Evolutionary conservation across 2,329 filamentous ascomycete species (phyloP).

Genomic region (Cordyceps farinosa): DNA sequence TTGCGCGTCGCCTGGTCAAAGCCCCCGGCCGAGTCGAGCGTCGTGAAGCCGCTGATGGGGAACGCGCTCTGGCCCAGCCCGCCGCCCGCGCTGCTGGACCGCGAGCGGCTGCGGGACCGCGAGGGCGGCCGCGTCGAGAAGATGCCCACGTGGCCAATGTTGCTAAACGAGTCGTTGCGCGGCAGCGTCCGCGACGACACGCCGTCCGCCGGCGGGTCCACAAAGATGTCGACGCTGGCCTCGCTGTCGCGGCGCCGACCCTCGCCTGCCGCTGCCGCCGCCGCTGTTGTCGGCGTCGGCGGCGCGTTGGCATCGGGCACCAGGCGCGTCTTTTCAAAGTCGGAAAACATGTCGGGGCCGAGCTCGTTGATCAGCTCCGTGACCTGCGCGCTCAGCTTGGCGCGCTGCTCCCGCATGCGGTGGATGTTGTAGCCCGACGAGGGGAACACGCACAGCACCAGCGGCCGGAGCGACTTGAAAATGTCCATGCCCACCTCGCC

Average conservation of each 20-base stretch:
- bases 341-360: slow-evolving; percentile 94
- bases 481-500: slow-evolving; percentile 99
- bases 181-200: slow-evolving; percentile 54
- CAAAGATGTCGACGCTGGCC: slow-evolving; percentile 38
- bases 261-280: slow-evolving; percentile 26
- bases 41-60: slow-evolving; percentile 66
- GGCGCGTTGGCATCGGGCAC: slow-evolving; percentile 50
- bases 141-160: slow-evolving; percentile 81
- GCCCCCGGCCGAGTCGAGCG: slow-evolving; percentile 62
- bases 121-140: slow-evolving; percentile 88
- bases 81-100: slow-evolving; percentile 65
- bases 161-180: slow-evolving; percentile 89
- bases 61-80: slow-evolving; percentile 60
- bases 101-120: slow-evolving; percentile 66
- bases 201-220: slow-evolving; percentile 37
- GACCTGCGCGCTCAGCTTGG: slow-evolving; percentile 73
- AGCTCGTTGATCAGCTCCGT: slow-evolving; percentile 92
- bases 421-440: slow-evolving; percentile 79
- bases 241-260: slow-evolving; percentile 49
- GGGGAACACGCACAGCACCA: slow-evolving; percentile 81
- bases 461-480: slow-evolving; percentile 84
- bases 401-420: slow-evolving; percentile 69
- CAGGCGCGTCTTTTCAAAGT: slow-evolving; percentile 78
- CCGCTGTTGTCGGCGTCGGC: slow-evolving; percentile 28
- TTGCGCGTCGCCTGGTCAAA: slow-evolving; percentile 80